Base-by-base conservation (phyloP, 2,329 filamentous ascomycete genomes). In the Hypocreales sp. region DNA sequence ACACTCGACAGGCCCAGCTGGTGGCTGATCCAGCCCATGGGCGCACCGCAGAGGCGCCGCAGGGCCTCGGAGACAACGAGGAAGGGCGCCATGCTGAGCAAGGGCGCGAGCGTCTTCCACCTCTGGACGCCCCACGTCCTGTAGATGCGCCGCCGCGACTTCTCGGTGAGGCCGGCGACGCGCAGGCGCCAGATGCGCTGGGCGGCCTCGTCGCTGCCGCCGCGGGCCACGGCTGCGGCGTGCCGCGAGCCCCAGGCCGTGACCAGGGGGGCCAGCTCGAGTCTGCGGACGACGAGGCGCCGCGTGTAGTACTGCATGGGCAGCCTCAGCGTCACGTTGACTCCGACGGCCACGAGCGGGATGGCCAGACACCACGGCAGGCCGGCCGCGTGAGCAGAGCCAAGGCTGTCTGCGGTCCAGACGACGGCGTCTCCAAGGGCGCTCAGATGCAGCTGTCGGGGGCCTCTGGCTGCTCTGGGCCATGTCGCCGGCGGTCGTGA, bases 301-400 rank as follows among this genome's bases (percentile, higher is more conserved):
- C 47, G 39, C 23, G 40, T 53, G 40, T 67, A 60, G 30, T 55
- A 35, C 20, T 50, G 52, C 6, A 62, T 47, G 5, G 67, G 67
- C 5, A 67, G 42, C 10, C 66, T 55, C 32, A 61, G 39, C 25
- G 55, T 31, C 21, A 57, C 38, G 42, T 55, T 61, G 39, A 68
- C 45, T 24, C 48, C 42, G 3, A 68, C 33, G 6, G 64, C 62
- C 10, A 64, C 47, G n/a, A 64, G 48, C 5, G 67, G 65, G 25
- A 72, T 64, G 16, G 58, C 53, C 18, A 68, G 35, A 36, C 53
- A 68, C 67, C 67, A 72, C 2, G 66, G 64, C 2, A 61, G 41
- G 20, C 57, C 55, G 15, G 52, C 50, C 25, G 40, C 31, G 39
- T 72, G 66, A 8, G 62, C 28, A 24, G 46, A 47, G 20, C 54